A percentile compares a stretch with the other conserved stretches of the same genome.
Conservation (phyloP, 129 eudicot species). For the Centrapalus pauciflorus region DNA sequence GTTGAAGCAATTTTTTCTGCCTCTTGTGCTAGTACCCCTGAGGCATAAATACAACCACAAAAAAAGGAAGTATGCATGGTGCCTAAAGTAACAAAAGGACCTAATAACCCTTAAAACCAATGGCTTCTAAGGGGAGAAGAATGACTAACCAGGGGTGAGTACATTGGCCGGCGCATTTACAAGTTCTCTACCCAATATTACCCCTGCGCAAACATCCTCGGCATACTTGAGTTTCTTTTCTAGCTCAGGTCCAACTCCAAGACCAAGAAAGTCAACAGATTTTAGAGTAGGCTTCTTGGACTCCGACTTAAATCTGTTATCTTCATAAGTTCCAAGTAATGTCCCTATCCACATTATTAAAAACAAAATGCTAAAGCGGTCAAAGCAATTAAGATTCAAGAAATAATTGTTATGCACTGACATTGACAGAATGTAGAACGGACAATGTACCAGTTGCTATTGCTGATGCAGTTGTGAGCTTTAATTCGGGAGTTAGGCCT, state of each 20-base stretch:
- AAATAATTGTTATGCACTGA: background rate
- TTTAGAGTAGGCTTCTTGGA: slow-evolving; percentile 70
- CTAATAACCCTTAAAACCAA: no score
- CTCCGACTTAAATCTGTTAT: slow-evolving; percentile 79
- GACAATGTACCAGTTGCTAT: slow-evolving; percentile 63
- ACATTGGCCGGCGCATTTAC: slow-evolving; percentile 97
- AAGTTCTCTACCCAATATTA: slow-evolving; percentile 81
- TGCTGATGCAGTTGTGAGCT: slow-evolving; percentile 61
- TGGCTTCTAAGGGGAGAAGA: background rate
- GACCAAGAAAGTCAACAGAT: slow-evolving; percentile 82
- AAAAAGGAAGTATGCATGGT: background rate
- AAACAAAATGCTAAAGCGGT: no score
- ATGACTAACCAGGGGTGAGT: slow-evolving; percentile 88
- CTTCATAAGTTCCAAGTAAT: slow-evolving; percentile 71
- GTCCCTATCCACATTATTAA: slow-evolving; percentile 41
- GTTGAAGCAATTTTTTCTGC: slow-evolving; percentile 75
- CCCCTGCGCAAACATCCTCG: slow-evolving; percentile 74
- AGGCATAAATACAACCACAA: slow-evolving; percentile 12
- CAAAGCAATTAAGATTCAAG: slow-evolving; percentile 3
- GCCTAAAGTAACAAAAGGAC: background rate
- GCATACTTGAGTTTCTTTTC: slow-evolving; percentile 79
- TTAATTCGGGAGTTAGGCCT: slow-evolving; percentile 48
- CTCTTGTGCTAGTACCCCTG: slow-evolving; percentile 87
- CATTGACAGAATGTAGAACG: background rate
- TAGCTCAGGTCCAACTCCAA: slow-evolving; percentile 81